phyloP scores from a whole-genome alignment of 2,329 filamentous ascomycete species.

The Myriosclerotinia curreyana region DNA sequence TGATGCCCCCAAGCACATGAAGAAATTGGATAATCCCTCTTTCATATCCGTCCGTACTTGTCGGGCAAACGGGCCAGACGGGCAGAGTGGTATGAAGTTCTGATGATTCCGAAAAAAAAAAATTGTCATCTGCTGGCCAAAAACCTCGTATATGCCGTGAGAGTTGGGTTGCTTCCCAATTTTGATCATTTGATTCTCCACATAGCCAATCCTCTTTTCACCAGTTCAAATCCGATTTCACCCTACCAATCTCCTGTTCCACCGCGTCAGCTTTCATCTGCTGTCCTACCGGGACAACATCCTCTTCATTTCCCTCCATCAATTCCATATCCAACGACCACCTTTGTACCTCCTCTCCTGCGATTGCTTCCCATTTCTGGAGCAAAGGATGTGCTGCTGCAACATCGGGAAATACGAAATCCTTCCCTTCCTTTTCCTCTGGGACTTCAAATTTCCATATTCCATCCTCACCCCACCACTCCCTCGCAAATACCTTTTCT shows the following conservation, averaged over 20 bases:
- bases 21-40: not conserved
- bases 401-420: constrained; percentile 58
- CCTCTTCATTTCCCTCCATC: constrained; percentile 28
- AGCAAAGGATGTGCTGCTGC: constrained; percentile 67
- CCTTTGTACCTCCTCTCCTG: constrained; percentile 44
- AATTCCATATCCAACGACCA: constrained; percentile 42
- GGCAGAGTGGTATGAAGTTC: not conserved
- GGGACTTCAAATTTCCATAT: constrained; percentile 65
- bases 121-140: not conserved
- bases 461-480: constrained; percentile 69
- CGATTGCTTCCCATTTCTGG: constrained; percentile 54
- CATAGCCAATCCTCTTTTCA: constrained; percentile 2
- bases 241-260: constrained; percentile 30
- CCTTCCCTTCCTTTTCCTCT: constrained; percentile 41
- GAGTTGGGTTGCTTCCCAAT: not conserved
- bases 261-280: constrained; percentile 9
- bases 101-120: not conserved
- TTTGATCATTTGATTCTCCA: constrained; percentile 7
- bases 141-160: constrained; percentile 21
- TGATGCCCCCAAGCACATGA: not conserved
- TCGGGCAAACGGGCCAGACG: not conserved
- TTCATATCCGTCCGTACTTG: not conserved
- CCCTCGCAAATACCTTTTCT: constrained; percentile 58
- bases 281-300: constrained; percentile 5
- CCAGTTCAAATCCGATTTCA: constrained; percentile 25